phyloP scores from a whole-genome alignment of 2,329 filamentous ascomycete genomes.

The Penicillium concentricum region DNA sequence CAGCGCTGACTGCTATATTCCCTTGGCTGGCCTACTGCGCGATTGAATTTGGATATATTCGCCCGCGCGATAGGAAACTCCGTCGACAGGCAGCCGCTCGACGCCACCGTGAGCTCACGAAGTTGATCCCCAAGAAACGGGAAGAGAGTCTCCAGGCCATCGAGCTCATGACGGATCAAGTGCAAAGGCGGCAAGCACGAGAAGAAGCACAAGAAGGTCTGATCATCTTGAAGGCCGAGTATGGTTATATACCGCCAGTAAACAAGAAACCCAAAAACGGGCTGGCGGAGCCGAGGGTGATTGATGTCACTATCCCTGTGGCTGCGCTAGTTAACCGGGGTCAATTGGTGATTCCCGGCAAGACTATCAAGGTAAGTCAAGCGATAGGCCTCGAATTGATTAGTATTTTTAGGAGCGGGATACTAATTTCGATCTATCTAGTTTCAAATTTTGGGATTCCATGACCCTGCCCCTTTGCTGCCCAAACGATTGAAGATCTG shows the following conservation, averaged over 20 bases:
- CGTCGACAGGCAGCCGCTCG: constrained; percentile 35
- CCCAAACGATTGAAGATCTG: constrained; percentile 43
- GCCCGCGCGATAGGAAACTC: constrained; percentile 38
- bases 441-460: constrained; percentile 46
- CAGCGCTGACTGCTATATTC: constrained; percentile 35
- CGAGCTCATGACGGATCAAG: constrained; percentile 42
- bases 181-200: constrained; percentile 37
- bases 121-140: constrained; percentile 35
- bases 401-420: neutral
- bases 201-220: constrained; percentile 39
- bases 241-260: constrained; percentile 36
- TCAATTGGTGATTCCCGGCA: constrained; percentile 40
- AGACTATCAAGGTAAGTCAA: constrained; percentile 36
- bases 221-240: constrained; percentile 42
- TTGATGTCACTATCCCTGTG: constrained; percentile 46
- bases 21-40: constrained; percentile 43
- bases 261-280: constrained; percentile 25
- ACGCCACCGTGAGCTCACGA: constrained; percentile 39
- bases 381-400: neutral
- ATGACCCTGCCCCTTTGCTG: constrained; percentile 44
- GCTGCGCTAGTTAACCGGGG: constrained; percentile 45
- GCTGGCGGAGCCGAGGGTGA: constrained; percentile 26
- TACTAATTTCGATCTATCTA: constrained; percentile 24
- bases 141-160: constrained; percentile 42
- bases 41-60: constrained; percentile 43